phyloP scores from a whole-genome alignment of 2,329 filamentous ascomycete species.

The Arthroderma uncinatum region DNA sequence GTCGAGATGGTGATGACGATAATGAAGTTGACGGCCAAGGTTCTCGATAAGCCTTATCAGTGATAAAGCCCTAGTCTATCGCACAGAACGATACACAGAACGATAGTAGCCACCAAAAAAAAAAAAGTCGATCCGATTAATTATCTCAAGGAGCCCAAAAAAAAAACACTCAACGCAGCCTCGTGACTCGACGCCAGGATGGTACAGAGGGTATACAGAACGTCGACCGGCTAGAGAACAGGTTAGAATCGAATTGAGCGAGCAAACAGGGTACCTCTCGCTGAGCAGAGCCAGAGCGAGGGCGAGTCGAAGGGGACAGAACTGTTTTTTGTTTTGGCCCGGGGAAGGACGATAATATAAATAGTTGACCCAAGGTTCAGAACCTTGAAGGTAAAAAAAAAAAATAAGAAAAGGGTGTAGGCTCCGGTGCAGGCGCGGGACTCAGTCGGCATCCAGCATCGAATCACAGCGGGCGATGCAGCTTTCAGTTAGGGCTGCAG shows the following conservation, averaged over 20 bases:
- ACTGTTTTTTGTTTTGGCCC: background rate
- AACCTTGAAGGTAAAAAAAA: background rate
- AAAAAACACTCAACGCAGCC: background rate
- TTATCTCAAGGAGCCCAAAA: background rate
- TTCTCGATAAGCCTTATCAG: background rate
- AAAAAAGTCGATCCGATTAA: background rate
- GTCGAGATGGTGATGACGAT: background rate
- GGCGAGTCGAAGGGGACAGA: background rate
- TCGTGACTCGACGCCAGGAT: background rate
- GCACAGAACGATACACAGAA: background rate
- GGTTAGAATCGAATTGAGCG: background rate
- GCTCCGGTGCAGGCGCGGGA: background rate
- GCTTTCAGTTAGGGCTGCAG: constrained; percentile 6
- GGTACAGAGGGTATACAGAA: background rate
- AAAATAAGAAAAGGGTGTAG: background rate
- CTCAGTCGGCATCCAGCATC: background rate
- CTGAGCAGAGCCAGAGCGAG: background rate
- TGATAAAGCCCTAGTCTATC: background rate
- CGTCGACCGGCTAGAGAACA: background rate
- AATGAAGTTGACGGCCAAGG: background rate
- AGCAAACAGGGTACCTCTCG: background rate
- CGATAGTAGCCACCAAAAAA: background rate
- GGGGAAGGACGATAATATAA: background rate
- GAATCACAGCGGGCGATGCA: constrained; percentile 1
- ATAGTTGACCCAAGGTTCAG: background rate